Evolutionary conservation across 768 basidiomycete genomes (phyloP), one percentile per base, ranked within the genome.

Genomic region (Kwoniella dejecticola): DNA sequence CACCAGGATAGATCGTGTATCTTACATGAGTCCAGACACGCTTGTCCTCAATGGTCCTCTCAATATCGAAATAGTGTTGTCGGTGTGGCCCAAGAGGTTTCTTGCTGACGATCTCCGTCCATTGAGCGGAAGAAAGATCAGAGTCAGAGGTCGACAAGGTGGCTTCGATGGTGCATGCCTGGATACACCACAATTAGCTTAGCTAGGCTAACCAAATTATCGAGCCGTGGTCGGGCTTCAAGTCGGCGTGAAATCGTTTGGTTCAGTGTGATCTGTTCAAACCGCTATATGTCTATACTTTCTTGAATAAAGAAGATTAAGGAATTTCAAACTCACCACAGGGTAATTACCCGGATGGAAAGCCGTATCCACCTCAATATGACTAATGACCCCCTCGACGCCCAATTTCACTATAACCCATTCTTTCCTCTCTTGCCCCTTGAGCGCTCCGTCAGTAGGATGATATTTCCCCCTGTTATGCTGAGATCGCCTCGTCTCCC

Each of bases 281-380:
- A n/a, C n/a, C n/a, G n/a, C n/a, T n/a, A n/a, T n/a, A n/a, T n/a
- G n/a, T n/a, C n/a, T n/a, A n/a, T n/a, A n/a, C n/a, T 6, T 54
- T 54, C 30, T 31, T 5, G 13, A 36, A 15, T 36, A 15, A 15
- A 36, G 15, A 36, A 15, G 33, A 55, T n/a, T 21, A 47, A 29
- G 29, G 13, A 5, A 17, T 11, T n/a, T 6, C n/a, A 19, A 24
- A 73, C 77, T 68, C 38, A 76, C 77, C 3, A 74, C 88, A 10
- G 95, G 95, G 74, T 90, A 97, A 77, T 97, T 97, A 23, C 95
- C 96, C 76, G 89, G 91, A 81, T 96, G 98, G 81, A 94, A 88
- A 3, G 88, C 86, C 0, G 96, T 98, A 79, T 99, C 96, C 66
- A 99, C 87, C 70, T 94, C 90, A 27, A 87, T 85, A 60, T 88